Base-by-base conservation (phyloP, 1,139 yeast genomes). In the Yamadazyma jaroonii region DNA sequence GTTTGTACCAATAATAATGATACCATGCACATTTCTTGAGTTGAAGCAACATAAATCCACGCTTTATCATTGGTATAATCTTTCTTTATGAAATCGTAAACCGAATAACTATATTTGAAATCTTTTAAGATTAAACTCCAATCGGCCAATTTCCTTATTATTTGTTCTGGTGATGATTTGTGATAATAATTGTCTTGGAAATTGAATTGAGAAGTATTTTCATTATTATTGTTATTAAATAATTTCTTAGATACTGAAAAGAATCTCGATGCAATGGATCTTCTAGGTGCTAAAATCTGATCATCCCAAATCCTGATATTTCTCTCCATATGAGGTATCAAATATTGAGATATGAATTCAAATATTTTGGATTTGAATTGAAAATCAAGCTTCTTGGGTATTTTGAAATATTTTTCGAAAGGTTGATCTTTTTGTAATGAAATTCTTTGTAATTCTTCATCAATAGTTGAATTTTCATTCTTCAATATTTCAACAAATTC, bases 41-140 rank as follows among this genome's bases (percentile, higher is more conserved):
- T 72, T 0, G 95, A 81, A 0, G 97, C 96, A 39, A 85, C 74
- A 51, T 87, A 84, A 4, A 73, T 65, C 90, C 95, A 87, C 1
- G 95, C 89, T 59, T 83, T 84, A 50, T 85, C 95, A 45, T 76
- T 77, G 26, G 79, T 71, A 49, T 82, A 84, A 56, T 90, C 97
- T 49, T 85, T 84, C 46, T 83, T 83, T 28, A 89, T 71, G 41
- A 87, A 59, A 44, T 92, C 97, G 56, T 92, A 92, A 0, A 90
- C 83, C 2, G 86, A 72, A 54, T 85, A 84, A 7, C 97, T 94
- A 45, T 81, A 82, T 55, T 83, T 83, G 67, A 85, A 92, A 61
- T 92, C 97, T 32, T 90, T 78, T 17, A 90, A 64, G 78, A 92
- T 86, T 50, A 92, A 77, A 6, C 92, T 81, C 88, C 95, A 88